Percentiles rank a stretch among this genome's conserved stretches.
Evolutionary conservation across 2,329 filamentous ascomycete species (phyloP).

Genomic region (Cladosporium sp.): DNA sequence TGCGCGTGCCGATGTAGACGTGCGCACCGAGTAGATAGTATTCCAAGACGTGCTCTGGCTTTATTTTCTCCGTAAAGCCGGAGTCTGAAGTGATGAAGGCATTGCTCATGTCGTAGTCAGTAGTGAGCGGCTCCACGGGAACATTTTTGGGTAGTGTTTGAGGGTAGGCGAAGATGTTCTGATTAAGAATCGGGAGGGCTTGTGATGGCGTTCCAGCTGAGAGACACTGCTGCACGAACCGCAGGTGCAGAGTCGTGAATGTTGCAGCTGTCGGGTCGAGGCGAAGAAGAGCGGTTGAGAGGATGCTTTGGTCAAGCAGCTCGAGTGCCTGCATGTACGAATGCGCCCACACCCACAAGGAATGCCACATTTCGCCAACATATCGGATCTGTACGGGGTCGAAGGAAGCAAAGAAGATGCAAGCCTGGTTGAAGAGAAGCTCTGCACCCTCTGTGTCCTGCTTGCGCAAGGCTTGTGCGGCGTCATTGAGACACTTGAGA

Average conservation of each 20-base stretch:
- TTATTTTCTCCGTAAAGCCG: slow-evolving; percentile 59
- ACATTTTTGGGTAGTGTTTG: slow-evolving; percentile 35
- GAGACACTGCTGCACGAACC: slow-evolving; percentile 58
- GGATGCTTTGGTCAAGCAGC: slow-evolving; percentile 35
- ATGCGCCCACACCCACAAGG: slow-evolving; percentile 43
- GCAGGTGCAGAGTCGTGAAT: slow-evolving; percentile 64
- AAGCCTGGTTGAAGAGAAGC: slow-evolving; percentile 49
- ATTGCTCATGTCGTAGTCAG: slow-evolving; percentile 46
- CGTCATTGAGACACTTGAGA: slow-evolving; percentile 53
- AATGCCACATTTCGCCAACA: slow-evolving; percentile 49
- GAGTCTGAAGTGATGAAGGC: slow-evolving; percentile 62
- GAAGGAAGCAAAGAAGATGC: slow-evolving; percentile 50
- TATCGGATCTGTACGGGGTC: slow-evolving; percentile 58
- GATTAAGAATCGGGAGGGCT: slow-evolving; percentile 63
- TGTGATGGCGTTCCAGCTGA: slow-evolving; percentile 55
- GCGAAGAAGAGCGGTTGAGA: slow-evolving; percentile 58
- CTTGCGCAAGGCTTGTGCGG: slow-evolving; percentile 23
- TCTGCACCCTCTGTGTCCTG: slow-evolving; percentile 39
- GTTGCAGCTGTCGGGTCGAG: slow-evolving; percentile 67
- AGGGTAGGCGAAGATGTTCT: slow-evolving; percentile 66
- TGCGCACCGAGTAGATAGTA: slow-evolving; percentile 54
- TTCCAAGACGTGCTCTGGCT: slow-evolving; percentile 54
- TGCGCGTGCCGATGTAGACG: slow-evolving; percentile 47
- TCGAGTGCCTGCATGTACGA: slow-evolving; percentile 18
- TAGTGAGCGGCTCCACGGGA: slow-evolving; percentile 43